Percentiles rank a stretch among this genome's conserved stretches.
Evolutionary conservation across 148 eudicot species (phyloP).

Genomic region (Amaranthus cruentus): DNA sequence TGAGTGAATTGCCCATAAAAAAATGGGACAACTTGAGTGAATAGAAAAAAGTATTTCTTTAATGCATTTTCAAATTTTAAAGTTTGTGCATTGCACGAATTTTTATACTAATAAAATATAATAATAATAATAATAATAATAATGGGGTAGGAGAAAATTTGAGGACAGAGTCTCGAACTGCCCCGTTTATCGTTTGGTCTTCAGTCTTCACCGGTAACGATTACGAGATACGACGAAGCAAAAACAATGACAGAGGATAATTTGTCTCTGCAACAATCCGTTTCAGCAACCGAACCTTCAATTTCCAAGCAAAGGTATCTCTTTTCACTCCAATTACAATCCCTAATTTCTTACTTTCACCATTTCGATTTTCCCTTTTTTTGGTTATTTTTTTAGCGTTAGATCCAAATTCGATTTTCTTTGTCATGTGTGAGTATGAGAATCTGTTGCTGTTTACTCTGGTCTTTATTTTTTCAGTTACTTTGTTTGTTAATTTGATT

Average conservation of each 20-base stretch:
- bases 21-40: too few species aligned
- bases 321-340: neutral
- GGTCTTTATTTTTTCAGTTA: neutral
- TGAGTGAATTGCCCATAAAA: too few species aligned
- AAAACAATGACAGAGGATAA: conserved; percentile 36
- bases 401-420: neutral
- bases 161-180: neutral
- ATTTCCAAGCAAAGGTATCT: conserved; percentile 49
- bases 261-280: conserved; percentile 41
- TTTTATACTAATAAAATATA: too few species aligned
- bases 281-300: conserved; percentile 28
- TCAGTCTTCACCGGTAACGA: neutral
- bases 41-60: too few species aligned
- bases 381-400: too few species aligned
- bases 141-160: neutral
- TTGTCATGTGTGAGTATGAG: neutral
- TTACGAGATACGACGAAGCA: neutral
- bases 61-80: too few species aligned
- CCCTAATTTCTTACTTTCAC: neutral
- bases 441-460: neutral
- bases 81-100: too few species aligned
- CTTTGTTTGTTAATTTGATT: neutral
- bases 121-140: too few species aligned
- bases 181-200: neutral
- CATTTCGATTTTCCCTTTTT: neutral